phyloP scores from a whole-genome alignment of 2,329 filamentous ascomycete species.

The Chlorencoelia australis region DNA sequence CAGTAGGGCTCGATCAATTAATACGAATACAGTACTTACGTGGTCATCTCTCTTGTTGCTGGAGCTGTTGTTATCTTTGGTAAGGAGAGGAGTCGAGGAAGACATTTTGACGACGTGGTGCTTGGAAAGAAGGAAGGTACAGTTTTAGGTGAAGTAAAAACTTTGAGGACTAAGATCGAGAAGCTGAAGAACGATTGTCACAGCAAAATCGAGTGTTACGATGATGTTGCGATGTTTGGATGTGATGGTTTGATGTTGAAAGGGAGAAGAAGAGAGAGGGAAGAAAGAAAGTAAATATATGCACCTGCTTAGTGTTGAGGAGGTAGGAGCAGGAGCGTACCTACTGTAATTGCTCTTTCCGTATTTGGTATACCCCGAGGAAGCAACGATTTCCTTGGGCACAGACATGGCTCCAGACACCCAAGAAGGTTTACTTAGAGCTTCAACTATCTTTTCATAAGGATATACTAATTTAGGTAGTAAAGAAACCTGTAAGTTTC shows the following conservation, averaged over 20 bases:
- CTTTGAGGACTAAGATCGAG: background rate
- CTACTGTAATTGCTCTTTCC: too few relatives aligned
- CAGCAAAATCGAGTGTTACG: background rate
- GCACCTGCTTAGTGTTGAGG: too few relatives aligned
- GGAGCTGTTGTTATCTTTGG: too few relatives aligned
- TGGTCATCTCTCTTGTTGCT: conserved; percentile 21
- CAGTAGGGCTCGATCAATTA: conserved; percentile 2
- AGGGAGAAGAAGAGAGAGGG: conserved; percentile 4
- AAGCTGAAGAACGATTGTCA: conserved; percentile 2
- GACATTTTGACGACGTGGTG: conserved; percentile 19
- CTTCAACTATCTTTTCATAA: too few relatives aligned
- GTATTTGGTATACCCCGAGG: too few relatives aligned
- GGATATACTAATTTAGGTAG: too few relatives aligned
- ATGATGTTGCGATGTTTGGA: too few relatives aligned
- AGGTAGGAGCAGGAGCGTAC: too few relatives aligned
- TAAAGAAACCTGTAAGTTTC: too few relatives aligned
- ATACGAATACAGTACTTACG: conserved; percentile 12
- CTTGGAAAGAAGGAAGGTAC: background rate
- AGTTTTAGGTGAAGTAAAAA: conserved; percentile 2
- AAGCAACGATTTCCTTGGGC: too few relatives aligned
- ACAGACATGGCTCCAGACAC: too few relatives aligned
- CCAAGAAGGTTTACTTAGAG: too few relatives aligned
- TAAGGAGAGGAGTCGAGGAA: conserved; percentile 27
- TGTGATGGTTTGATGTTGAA: background rate
- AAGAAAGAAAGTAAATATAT: conserved; percentile 3